Evolutionary conservation across 2,329 filamentous ascomycete genomes (phyloP).

Genomic region (Colletotrichum sp.): DNA sequence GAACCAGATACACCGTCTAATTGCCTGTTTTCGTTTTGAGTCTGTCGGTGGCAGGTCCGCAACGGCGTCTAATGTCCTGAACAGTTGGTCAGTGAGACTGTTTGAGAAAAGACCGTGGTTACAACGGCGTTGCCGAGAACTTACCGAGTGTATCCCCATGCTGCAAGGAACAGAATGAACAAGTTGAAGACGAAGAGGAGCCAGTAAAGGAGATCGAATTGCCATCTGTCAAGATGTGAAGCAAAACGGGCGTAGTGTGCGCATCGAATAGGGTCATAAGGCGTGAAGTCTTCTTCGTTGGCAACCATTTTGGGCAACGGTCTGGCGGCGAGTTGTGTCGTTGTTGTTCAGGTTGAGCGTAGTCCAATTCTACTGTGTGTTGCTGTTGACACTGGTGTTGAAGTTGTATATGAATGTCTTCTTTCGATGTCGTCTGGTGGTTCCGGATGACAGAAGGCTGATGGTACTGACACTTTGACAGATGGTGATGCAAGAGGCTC

Average conservation of each 20-base stretch:
- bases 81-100: neutral
- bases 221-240: slow-evolving; percentile 41
- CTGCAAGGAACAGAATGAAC: slow-evolving; percentile 47
- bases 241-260: slow-evolving; percentile 49
- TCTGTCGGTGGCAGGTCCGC: slow-evolving; percentile 34
- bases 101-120: neutral
- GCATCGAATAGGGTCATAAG: slow-evolving; percentile 32
- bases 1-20: slow-evolving; percentile 46
- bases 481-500: slow-evolving; percentile 15
- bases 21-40: slow-evolving; percentile 39
- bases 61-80: slow-evolving; percentile 40
- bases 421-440: neutral
- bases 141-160: slow-evolving; percentile 46
- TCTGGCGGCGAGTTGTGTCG: neutral
- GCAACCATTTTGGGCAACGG: neutral
- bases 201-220: slow-evolving; percentile 55
- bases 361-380: neutral
- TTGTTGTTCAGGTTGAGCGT: neutral
- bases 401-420: neutral
- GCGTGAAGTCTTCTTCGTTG: slow-evolving; percentile 13
- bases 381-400: neutral
- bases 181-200: slow-evolving; percentile 48
- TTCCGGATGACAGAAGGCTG: slow-evolving; percentile 9
- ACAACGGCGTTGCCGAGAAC: slow-evolving; percentile 12
- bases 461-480: neutral